These are phyloP conservation scores for Thymus mandschuricus DNA, from an alignment of 257 asterid species.

Conservation along the genomic window DNA sequence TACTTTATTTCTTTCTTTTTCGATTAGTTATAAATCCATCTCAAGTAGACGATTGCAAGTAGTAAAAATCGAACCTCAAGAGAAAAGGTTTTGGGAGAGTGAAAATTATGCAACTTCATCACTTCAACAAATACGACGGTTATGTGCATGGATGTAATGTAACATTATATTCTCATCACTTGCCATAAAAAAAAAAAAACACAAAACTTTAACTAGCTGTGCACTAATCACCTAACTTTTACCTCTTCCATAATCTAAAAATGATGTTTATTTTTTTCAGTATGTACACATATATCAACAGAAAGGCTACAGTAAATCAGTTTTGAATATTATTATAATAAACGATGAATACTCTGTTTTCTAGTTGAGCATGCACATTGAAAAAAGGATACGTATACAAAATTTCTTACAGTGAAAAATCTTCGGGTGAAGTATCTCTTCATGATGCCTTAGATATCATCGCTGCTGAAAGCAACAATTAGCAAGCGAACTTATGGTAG, in stretches of 20 bases:
- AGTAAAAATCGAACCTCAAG: too few relatives aligned
- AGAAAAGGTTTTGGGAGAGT: not conserved
- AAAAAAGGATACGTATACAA: not conserved
- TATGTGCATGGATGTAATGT: conserved; percentile 11
- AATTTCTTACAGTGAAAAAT: not conserved
- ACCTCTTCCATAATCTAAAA: not conserved
- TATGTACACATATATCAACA: too few relatives aligned
- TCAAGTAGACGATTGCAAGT: not conserved
- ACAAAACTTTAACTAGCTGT: not conserved
- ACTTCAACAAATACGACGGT: not conserved
- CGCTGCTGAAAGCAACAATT: conserved; percentile 26
- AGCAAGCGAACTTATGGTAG: conserved; percentile 27
- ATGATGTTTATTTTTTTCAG: not conserved
- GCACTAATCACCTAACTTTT: not conserved
- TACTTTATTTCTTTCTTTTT: conserved; percentile 29
- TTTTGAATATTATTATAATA: too few relatives aligned
- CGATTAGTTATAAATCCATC: not conserved
- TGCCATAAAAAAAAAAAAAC: not conserved
- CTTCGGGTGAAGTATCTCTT: conserved; percentile 10
- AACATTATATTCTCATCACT: not conserved
- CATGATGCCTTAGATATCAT: conserved; percentile 26
- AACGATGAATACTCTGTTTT: not conserved
- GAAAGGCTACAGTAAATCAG: too few relatives aligned
- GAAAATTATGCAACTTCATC: not conserved
- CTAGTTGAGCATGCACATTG: not conserved